Percentiles rank a stretch among this genome's conserved stretches.
phyloP scores from a whole-genome alignment of 164 flowering plant genomes.

The Umbilicus rupestris region DNA sequence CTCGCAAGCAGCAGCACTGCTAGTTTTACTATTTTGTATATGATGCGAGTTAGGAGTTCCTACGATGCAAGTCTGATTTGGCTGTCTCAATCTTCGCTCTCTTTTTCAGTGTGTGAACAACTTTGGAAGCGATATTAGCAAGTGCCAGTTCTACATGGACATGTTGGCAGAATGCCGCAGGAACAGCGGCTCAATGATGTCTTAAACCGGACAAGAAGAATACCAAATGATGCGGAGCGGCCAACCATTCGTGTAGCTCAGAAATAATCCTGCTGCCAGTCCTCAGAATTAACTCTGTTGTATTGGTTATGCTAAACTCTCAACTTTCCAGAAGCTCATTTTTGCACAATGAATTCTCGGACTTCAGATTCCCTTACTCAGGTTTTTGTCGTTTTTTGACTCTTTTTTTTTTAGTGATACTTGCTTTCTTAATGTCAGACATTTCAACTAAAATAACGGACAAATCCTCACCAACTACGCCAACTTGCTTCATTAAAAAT shows the following conservation, averaged over 20 bases:
- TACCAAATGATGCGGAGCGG: background rate
- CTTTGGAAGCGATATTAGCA: constrained; percentile 61
- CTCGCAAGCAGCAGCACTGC: no score
- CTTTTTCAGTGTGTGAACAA: constrained; percentile 42
- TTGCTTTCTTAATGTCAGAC: no score
- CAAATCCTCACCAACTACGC: no score
- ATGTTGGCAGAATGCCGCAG: constrained; percentile 53
- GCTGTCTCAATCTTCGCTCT: background rate
- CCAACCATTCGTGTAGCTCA: background rate
- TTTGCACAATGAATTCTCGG: background rate
- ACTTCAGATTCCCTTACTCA: no score
- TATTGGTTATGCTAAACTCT: background rate
- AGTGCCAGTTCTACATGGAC: constrained; percentile 64
- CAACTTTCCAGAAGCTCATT: background rate
- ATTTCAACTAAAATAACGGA: no score
- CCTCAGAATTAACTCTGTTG: background rate
- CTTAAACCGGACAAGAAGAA: background rate
- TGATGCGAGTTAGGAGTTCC: no score
- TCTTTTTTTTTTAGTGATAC: no score
- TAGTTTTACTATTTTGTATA: no score
- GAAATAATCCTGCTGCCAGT: background rate
- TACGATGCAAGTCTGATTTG: no score
- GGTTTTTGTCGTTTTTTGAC: no score
- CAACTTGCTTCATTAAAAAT: no score
- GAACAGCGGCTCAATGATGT: constrained; percentile 10